Base-by-base conservation (phyloP, 352 stramenopile genomes). In the Pythium volutum region DNA sequence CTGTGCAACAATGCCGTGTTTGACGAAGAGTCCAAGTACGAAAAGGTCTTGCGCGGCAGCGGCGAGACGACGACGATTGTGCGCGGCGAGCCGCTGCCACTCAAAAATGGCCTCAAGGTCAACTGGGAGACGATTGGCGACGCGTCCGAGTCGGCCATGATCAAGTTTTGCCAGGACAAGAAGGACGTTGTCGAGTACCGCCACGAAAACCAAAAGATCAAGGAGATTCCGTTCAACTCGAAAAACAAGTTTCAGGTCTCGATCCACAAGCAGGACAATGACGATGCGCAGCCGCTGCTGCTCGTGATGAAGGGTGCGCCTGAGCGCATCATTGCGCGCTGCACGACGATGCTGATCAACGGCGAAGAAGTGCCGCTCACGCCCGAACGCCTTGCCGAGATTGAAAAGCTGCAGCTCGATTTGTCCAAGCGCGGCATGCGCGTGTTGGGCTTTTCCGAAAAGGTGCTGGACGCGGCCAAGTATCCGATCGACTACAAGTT, bases 301-400 rank as follows among this genome's bases (percentile, higher is more conserved):
- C 71, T 93, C 64, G 78, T 89, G 29, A 98, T 99, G 79, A 99
- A 99, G 75, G 97, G 97, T 58, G 97, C 96, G 0, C 97, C 97
- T 1, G 97, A 99, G 59, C 86, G 91, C 46, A 98, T 99, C 67
- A 79, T 98, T 18, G 71, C 79, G 23, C 77, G 95, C 20, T 99
- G 97, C 69, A 67, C 57, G 22, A 84, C 82, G 36, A 73, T 91
- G 29, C 47, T 75, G 22, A 61, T 79, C 41, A 63, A 81, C 48
- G 71, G 74, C 2, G 54, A 79, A 52, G 68, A 69, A 23, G 79
- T 97, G 18, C 96, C 98, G 58, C 85, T 97, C 61, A 97, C 94
- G 1, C 88, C 91, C 4, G 96, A 99, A 63, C 79, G 84, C 9
- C 82, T 98, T 4, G 74, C 63, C 6, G 73, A 79, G 36, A 75